phyloP scores from a whole-genome alignment of 163 green algal species.

The Scenedesmus sp. region DNA sequence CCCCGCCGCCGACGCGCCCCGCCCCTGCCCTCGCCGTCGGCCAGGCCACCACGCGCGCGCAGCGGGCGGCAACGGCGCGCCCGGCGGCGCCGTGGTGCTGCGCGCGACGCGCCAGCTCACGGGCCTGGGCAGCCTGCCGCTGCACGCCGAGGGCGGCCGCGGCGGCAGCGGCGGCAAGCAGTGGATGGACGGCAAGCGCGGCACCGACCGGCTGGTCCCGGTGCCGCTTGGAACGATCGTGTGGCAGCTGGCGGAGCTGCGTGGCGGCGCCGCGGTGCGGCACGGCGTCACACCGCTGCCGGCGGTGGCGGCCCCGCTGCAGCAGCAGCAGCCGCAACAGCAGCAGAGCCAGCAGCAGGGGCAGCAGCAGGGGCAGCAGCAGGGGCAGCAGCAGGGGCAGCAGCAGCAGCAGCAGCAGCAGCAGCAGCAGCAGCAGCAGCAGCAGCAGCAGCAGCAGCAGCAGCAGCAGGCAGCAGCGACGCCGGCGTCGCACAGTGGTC shows the following conservation, averaged over 20 bases:
- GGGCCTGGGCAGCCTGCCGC: conserved; percentile 28
- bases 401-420: background rate
- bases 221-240: conserved; percentile 40
- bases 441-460: conserved; percentile 5
- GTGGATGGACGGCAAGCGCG: conserved; percentile 42
- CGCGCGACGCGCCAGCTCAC: conserved; percentile 14
- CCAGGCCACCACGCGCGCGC: conserved; percentile 36
- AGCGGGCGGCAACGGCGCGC: conserved; percentile 38
- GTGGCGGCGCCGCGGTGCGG: background rate
- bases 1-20: too few species aligned
- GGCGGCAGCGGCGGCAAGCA: conserved; percentile 43
- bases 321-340: conserved; percentile 5
- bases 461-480: background rate
- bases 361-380: conserved; percentile 14
- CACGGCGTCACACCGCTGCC: conserved; percentile 35
- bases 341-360: background rate
- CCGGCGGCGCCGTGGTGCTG: conserved; percentile 22
- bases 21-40: too few species aligned
- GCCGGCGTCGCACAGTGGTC: too few species aligned
- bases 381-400: background rate
- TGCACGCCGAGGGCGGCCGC: conserved; percentile 12
- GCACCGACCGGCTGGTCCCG: conserved; percentile 8
- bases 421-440: conserved; percentile 22
- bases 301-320: background rate
- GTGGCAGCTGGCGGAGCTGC: conserved; percentile 30